Base-by-base conservation (phyloP, 306 rosid genomes). In the Rosa lucieae region DNA sequence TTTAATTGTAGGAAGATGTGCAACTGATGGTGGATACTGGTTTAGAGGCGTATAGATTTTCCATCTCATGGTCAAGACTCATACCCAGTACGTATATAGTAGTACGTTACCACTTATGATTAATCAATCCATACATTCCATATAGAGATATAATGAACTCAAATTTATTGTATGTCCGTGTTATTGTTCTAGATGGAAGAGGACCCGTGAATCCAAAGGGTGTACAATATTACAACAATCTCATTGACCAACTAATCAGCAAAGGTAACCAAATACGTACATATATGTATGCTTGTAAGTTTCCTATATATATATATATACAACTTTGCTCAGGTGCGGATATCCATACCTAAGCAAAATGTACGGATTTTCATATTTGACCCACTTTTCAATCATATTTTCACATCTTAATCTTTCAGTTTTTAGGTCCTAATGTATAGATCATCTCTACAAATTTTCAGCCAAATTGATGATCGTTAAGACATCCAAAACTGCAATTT, bases 51-150 rank as follows among this genome's bases (percentile, higher is more conserved):
- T 90, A 89, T 48, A 89, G 96, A 88, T 92, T 94, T 84, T 94
- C 98, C 72, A 92, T 92, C 81, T 92, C 98, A 37, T 92, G 97
- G 96, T 92, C 97, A 0, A 89, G 98, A 82, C 83, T 94, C n/a
- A 84, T 92, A 61, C 96, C 97, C 81, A 88, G 97, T 93, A 86
- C 58, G 35, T 58, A 2, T 55, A 26, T 21, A 62, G 65, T 10
- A 20, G 4, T 20, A 8, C 32, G 6, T 59, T 9, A 18, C 3
- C 17, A 55, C 2, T 5, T 29, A 13, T 63, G 13, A 63, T 13
- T 15, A 2, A 1, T 63, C 4, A 4, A 63, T 35, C 21, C 10
- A 15, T 15, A 32, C 43, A 12, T 26, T 23, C 7, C 5, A 13
- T 0, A 11, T 23, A 10, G 1, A 62, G 17, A 4, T 26, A 62